Evolutionary conservation across 495 filamentous ascomycete genomes (phyloP).

Genomic region (Aspergillus wentii): DNA sequence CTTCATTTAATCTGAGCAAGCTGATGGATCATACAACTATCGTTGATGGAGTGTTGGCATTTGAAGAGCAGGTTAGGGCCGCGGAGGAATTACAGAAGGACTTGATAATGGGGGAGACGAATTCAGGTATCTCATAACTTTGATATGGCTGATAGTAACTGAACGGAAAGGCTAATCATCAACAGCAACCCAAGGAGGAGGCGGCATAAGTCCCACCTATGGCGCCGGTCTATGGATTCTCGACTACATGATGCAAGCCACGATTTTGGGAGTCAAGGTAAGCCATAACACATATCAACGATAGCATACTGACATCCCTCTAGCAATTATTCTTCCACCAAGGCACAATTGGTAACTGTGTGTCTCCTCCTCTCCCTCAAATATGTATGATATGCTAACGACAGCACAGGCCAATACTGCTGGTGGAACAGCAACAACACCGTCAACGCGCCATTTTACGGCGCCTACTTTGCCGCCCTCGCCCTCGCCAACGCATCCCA

Average conservation of each 20-base stretch:
- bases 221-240: constrained; percentile 58
- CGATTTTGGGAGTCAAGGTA: constrained; percentile 39
- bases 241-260: constrained; percentile 50
- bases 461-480: constrained; percentile 50
- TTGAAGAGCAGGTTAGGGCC: constrained; percentile 45
- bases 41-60: constrained; percentile 40
- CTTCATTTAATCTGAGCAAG: constrained; percentile 24
- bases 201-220: constrained; percentile 51
- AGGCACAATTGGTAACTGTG: constrained; percentile 54
- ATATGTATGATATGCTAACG: not conserved
- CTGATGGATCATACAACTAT: constrained; percentile 51
- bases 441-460: constrained; percentile 55
- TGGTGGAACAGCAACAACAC: constrained; percentile 54
- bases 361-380: not conserved
- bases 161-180: too few species aligned
- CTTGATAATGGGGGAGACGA: constrained; percentile 57
- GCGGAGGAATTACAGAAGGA: constrained; percentile 40
- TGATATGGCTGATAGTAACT: constrained; percentile 3
- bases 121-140: constrained; percentile 36
- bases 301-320: not conserved
- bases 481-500: constrained; percentile 46
- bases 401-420: constrained; percentile 54
- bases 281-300: too few species aligned
- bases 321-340: constrained; percentile 52
- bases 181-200: constrained; percentile 29